Base-by-base conservation (phyloP, 176 grass and related monocot genomes). In the Zoysia pacifica region DNA sequence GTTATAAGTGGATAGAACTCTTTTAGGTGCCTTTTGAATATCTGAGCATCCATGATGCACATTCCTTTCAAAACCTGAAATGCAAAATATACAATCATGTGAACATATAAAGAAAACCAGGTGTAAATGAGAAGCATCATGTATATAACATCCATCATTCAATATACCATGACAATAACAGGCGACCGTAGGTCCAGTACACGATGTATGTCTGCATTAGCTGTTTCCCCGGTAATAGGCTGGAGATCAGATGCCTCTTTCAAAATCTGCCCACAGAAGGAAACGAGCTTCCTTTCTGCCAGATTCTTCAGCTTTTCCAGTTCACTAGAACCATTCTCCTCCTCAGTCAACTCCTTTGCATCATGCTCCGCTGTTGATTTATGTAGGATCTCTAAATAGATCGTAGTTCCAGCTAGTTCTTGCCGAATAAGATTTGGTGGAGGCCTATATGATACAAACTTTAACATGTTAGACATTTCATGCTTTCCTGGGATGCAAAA, bases 1-100 rank as follows among this genome's bases (percentile, higher is more conserved):
- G 97, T 99, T 86, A 99, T 93, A 79, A 99, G 78, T 58, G 97
- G 97, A 84, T 96, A 99, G 56, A 99, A 95, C 75, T 96, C 97
- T 90, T 87, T 87, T 45, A 99, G 76, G 86, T 99, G 92, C 76
- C 78, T 95, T 83, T 92, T 99, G 81, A 99, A 99, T 84, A 96
- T 96, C 50, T 91, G 82, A 75, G 72, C 59, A 84, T 99, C 88
- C 97, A 99, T 99, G 78, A 78, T 81, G 41, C 92, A 91, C 97
- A 99, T 99, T 88, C 88, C 93, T 73, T 79, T 93, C 79, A 99
- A 90, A 75, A 99, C 97, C 97, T 99, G 85, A 80, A 77, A 82
- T 70, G 77, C 49, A 79, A 76, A 43, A 77, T 48, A 48, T 67
- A 14, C 46, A 51, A 72, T 65, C 48, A 48, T 71, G 44, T 14